These are phyloP conservation scores for Benincasa hispida DNA, from an alignment of 306 rosid genomes.

Conservation along the genomic window DNA sequence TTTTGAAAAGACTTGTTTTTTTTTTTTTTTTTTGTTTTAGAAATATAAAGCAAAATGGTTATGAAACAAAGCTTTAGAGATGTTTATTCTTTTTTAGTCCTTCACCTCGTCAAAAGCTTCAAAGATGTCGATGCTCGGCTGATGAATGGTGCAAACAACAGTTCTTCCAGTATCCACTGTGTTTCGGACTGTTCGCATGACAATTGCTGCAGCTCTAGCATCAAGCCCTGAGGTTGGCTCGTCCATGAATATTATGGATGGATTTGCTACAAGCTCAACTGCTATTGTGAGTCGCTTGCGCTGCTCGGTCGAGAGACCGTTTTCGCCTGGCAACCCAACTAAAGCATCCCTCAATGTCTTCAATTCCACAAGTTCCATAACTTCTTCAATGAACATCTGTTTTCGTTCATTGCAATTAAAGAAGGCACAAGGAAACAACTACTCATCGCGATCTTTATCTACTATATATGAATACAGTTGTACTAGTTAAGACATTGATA, in stretches of 20 bases:
- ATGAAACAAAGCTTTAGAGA: too few relatives aligned
- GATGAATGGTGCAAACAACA: constrained; percentile 48
- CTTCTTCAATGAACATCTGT: constrained; percentile 42
- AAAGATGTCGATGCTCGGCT: constrained; percentile 50
- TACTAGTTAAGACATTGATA: neutral
- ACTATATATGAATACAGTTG: too few relatives aligned
- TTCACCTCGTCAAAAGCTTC: constrained; percentile 46
- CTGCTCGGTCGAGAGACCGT: constrained; percentile 41
- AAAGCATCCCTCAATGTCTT: constrained; percentile 25
- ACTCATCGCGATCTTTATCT: too few relatives aligned
- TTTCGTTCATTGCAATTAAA: neutral
- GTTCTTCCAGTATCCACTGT: constrained; percentile 45
- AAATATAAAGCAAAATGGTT: too few relatives aligned
- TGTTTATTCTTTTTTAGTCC: neutral
- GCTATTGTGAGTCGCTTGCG: constrained; percentile 44
- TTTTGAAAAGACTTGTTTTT: too few relatives aligned
- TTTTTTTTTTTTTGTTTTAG: too few relatives aligned
- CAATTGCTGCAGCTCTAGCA: constrained; percentile 52
- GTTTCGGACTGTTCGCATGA: constrained; percentile 46
- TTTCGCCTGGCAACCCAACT: constrained; percentile 41
- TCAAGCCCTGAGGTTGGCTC: constrained; percentile 51
- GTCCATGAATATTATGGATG: constrained; percentile 47
- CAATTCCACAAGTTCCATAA: constrained; percentile 43
- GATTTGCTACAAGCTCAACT: constrained; percentile 46
- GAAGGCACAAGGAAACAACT: too few relatives aligned